Evolutionary conservation across 768 basidiomycete genomes (phyloP).

Genomic region (Pleurotus platypus): DNA sequence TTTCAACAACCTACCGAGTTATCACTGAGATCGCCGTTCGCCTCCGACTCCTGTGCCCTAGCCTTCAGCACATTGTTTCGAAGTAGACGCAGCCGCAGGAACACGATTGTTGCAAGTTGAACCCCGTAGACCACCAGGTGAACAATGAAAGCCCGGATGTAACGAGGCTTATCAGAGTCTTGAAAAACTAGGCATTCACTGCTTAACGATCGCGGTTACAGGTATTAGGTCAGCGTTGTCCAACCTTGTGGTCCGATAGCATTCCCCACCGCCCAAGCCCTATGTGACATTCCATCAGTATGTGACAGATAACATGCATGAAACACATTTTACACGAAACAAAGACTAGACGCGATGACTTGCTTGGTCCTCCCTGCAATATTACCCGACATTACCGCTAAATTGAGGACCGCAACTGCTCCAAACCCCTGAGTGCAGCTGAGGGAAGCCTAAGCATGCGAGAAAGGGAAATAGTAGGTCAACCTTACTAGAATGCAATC

Average conservation of each 20-base stretch:
- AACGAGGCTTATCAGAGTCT: conserved; percentile 40
- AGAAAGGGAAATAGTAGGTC: neutral
- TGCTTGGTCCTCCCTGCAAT: conserved; percentile 49
- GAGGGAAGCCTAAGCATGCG: neutral
- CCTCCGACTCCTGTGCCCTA: conserved; percentile 27
- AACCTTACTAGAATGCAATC: conserved; percentile 44
- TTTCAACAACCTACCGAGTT: no score
- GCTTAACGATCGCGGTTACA: neutral
- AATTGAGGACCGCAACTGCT: conserved; percentile 41
- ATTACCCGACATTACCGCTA: conserved; percentile 44
- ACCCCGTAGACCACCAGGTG: conserved; percentile 46
- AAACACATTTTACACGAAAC: conserved; percentile 35
- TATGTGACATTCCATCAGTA: conserved; percentile 9
- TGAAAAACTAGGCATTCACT: conserved; percentile 32
- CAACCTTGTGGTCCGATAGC: conserved; percentile 42
- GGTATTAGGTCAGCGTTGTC: neutral
- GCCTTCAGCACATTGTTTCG: conserved; percentile 37
- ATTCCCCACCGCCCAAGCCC: conserved; percentile 50
- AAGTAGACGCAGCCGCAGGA: conserved; percentile 39
- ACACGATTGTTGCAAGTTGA: conserved; percentile 32
- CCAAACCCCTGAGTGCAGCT: conserved; percentile 45
- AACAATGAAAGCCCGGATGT: conserved; percentile 41
- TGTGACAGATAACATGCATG: neutral
- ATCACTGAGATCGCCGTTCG: conserved; percentile 12
- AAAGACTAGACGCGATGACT: conserved; percentile 41